Percentiles rank a stretch among this genome's conserved stretches.
Evolutionary conservation across 257 asterid genomes (phyloP).

Genomic region (Linderniella brevidens): DNA sequence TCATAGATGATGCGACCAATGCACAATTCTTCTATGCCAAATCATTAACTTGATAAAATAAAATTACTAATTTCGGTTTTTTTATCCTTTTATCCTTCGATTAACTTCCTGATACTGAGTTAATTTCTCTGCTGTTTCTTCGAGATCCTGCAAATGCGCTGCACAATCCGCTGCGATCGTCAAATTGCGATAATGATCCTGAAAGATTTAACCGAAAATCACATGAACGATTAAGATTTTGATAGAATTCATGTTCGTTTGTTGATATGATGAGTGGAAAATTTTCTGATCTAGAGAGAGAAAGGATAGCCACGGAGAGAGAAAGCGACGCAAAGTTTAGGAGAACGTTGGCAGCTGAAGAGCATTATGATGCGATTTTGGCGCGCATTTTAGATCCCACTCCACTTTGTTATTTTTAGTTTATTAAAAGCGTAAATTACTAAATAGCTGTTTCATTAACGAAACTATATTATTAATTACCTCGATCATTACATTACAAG

Average conservation of each 20-base stretch:
- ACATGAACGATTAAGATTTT: slow-evolving; percentile 12
- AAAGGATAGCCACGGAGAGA: no score
- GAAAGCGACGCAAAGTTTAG: slow-evolving; percentile 8
- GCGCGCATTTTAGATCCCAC: slow-evolving; percentile 19
- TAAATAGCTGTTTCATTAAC: no score
- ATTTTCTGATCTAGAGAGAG: slow-evolving; percentile 12
- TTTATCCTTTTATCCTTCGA: slow-evolving; percentile 10
- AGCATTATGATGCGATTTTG: slow-evolving; percentile 24
- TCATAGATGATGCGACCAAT: slow-evolving; percentile 34
- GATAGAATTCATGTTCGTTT: slow-evolving; percentile 8
- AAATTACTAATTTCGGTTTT: neutral
- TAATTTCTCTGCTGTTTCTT: no score
- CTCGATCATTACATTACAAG: no score
- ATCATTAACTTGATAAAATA: slow-evolving; percentile 30
- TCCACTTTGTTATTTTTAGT: no score
- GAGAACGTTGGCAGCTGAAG: slow-evolving; percentile 21
- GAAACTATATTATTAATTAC: no score
- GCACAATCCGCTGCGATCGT: no score
- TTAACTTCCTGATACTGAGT: no score
- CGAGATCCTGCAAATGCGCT: no score
- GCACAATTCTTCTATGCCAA: slow-evolving; percentile 24
- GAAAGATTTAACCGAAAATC: neutral
- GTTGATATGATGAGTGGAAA: slow-evolving; percentile 15
- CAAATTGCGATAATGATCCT: no score
- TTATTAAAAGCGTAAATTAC: no score